Percentiles rank a stretch among this genome's conserved stretches.
Conservation (phyloP, 2,329 filamentous ascomycete genomes). For the Rhinocladiella mackenziei region DNA sequence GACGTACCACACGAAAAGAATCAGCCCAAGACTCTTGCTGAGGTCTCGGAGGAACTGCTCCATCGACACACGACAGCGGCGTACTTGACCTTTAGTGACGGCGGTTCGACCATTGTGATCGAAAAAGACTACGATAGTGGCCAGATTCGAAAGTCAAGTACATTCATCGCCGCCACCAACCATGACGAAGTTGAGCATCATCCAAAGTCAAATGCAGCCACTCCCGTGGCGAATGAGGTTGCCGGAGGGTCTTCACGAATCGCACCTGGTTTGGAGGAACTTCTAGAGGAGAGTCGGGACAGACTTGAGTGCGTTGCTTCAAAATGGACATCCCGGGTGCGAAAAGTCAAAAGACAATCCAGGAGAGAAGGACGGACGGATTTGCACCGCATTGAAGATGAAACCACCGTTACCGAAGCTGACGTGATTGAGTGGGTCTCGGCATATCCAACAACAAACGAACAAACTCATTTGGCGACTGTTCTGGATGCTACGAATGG, state of each 20-base stretch:
- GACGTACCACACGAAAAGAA: constrained; percentile 8
- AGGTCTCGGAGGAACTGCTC: constrained; percentile 30
- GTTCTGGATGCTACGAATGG: constrained; percentile 55
- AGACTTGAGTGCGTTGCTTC: constrained; percentile 20
- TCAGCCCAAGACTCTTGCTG: constrained; percentile 22
- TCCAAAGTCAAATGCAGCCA: constrained; percentile 23
- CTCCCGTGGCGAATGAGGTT: constrained; percentile 13
- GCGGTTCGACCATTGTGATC: constrained; percentile 45
- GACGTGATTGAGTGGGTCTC: constrained; percentile 49
- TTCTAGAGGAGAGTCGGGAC: constrained; percentile 23
- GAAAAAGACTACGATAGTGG: constrained; percentile 55
- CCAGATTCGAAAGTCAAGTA: constrained; percentile 41
- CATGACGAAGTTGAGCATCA: constrained; percentile 43
- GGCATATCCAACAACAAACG: constrained; percentile 53
- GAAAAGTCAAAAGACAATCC: constrained; percentile 10
- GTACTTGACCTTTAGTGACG: constrained; percentile 56
- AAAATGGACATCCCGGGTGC: constrained; percentile 20
- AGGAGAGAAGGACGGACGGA: constrained; percentile 5
- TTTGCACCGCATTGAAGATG: constrained; percentile 20
- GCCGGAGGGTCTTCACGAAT: background rate
- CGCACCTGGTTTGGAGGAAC: constrained; percentile 24
- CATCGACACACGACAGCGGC: constrained; percentile 49
- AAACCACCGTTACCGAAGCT: constrained; percentile 32
- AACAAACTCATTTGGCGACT: constrained; percentile 55
- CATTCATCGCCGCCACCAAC: constrained; percentile 57